A percentile compares a stretch with the other conserved stretches of the same genome.
phyloP scores from a whole-genome alignment of 495 filamentous ascomycete genomes.

The Jackrogersella multiformis region DNA sequence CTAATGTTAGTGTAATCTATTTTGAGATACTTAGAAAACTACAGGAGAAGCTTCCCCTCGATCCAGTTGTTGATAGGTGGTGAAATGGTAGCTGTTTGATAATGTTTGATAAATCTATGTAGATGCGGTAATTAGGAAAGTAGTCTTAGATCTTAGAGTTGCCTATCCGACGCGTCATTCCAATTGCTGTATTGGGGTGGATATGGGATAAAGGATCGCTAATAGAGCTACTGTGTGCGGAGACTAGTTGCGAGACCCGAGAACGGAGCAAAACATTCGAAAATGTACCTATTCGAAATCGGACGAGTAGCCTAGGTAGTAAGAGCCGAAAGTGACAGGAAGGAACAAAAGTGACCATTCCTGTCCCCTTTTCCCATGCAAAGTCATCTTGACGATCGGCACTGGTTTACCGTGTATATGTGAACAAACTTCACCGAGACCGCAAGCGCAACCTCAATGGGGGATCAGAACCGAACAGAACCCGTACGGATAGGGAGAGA shows the following conservation, averaged over 20 bases:
- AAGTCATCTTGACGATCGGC: constrained; percentile 19
- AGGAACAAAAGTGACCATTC: constrained; percentile 10
- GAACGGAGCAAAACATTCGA: background rate
- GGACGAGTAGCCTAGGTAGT: background rate
- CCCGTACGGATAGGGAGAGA: constrained; percentile 41
- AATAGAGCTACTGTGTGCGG: constrained; percentile 1
- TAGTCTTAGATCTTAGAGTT: background rate
- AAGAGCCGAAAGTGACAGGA: constrained; percentile 1
- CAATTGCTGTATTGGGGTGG: background rate
- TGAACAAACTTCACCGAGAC: constrained; percentile 34
- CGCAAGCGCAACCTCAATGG: constrained; percentile 15
- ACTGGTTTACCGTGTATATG: constrained; percentile 14
- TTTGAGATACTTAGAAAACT: constrained; percentile 4
- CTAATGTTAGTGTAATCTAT: constrained; percentile 27
- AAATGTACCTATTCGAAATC: background rate
- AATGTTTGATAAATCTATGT: background rate
- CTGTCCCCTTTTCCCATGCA: constrained; percentile 11
- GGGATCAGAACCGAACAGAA: constrained; percentile 22
- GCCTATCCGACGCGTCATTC: background rate
- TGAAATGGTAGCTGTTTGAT: background rate
- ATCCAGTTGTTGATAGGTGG: background rate
- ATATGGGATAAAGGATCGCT: constrained; percentile 2
- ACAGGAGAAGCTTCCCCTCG: background rate
- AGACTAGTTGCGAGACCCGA: background rate
- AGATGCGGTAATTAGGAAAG: background rate